Evolutionary conservation across 1,284 basidiomycete species (phyloP).

Genomic region (Ustilago curta): DNA sequence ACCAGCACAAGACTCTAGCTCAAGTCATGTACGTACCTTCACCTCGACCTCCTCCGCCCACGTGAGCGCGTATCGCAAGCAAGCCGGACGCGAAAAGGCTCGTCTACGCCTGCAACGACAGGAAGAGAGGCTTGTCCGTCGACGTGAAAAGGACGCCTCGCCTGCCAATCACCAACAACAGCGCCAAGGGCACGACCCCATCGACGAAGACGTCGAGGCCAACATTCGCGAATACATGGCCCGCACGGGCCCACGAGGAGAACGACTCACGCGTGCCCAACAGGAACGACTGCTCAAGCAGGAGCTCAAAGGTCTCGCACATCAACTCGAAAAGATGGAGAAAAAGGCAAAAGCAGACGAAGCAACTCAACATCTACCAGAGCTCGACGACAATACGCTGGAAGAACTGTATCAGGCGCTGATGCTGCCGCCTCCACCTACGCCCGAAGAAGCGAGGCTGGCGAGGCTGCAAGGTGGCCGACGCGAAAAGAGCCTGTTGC

Average conservation of each 20-base stretch:
- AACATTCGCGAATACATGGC: constrained; percentile 48
- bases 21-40: constrained; percentile 6
- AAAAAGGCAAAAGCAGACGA: constrained; percentile 52
- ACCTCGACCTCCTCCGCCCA: neutral
- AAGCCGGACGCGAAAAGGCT: constrained; percentile 46
- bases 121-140: constrained; percentile 25
- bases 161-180: neutral
- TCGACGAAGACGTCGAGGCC: constrained; percentile 29
- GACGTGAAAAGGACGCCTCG: constrained; percentile 34
- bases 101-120: constrained; percentile 19
- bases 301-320: constrained; percentile 52
- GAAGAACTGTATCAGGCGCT: constrained; percentile 63
- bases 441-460: constrained; percentile 39
- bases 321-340: constrained; percentile 44
- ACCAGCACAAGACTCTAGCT: neutral
- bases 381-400: constrained; percentile 58
- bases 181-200: constrained; percentile 15
- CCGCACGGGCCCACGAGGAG: constrained; percentile 35
- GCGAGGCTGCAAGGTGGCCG: constrained; percentile 36
- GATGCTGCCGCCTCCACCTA: constrained; percentile 43
- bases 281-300: constrained; percentile 48
- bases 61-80: constrained; percentile 43
- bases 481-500: constrained; percentile 16
- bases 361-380: constrained; percentile 54
- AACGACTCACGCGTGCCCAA: constrained; percentile 38